Percentiles rank a stretch among this genome's conserved stretches.
phyloP scores from a whole-genome alignment of 2,329 filamentous ascomycete species.

The Neurospora crassa region DNA sequence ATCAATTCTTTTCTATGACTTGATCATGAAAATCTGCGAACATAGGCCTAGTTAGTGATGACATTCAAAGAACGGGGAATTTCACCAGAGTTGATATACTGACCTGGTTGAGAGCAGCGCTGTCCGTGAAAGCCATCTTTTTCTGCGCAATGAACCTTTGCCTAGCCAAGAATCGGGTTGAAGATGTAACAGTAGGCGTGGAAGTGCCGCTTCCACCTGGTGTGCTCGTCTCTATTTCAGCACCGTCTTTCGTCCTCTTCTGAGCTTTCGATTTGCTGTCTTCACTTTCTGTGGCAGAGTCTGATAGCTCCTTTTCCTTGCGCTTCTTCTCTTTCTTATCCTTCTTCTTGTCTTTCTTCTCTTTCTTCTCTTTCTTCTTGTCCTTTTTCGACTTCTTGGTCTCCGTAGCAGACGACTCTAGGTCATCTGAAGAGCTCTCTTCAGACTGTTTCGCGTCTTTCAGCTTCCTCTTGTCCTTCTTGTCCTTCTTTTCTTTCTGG shows the following conservation, averaged over 20 bases:
- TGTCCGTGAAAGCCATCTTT: conserved; percentile 70
- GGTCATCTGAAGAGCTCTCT: background rate
- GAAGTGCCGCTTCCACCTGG: conserved; percentile 26
- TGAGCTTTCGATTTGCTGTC: conserved; percentile 19
- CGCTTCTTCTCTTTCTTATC: conserved; percentile 36
- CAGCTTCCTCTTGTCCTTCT: conserved; percentile 5
- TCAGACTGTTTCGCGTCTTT: background rate
- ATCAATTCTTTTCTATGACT: conserved; percentile 24
- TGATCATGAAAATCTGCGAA: conserved; percentile 60
- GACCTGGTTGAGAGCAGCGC: conserved; percentile 79
- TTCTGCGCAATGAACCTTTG: conserved; percentile 84
- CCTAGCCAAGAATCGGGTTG: conserved; percentile 63
- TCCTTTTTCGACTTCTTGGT: conserved; percentile 14
- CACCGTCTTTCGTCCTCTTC: conserved; percentile 16
- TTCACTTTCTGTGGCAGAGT: conserved; percentile 19
- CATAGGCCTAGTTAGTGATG: conserved; percentile 12
- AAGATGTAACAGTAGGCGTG: conserved; percentile 26
- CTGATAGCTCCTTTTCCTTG: conserved; percentile 25
- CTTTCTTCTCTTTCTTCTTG: conserved; percentile 15
- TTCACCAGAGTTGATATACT: conserved; percentile 15
- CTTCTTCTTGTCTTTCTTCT: conserved; percentile 36
- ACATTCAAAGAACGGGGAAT: background rate
- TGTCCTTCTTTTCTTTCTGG: background rate
- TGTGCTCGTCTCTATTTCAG: conserved; percentile 1
- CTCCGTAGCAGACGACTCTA: conserved; percentile 2